A percentile compares a stretch with the other conserved stretches of the same genome.
Conservation (phyloP, 192 early-diverging fungal species). For the Funneliformis geosporum region DNA sequence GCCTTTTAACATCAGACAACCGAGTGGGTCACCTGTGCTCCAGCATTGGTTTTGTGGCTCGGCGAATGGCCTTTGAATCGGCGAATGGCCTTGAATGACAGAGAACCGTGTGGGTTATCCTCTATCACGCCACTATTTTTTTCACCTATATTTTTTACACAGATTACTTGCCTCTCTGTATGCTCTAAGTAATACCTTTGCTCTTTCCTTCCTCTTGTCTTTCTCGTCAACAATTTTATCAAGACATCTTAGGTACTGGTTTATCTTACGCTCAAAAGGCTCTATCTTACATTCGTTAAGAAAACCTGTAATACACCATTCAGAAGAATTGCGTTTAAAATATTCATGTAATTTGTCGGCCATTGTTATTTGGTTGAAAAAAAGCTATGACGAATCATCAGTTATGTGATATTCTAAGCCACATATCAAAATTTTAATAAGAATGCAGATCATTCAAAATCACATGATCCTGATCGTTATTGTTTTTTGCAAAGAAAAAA, state of each 20-base stretch:
- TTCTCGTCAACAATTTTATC: not conserved
- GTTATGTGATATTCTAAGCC: too few relatives aligned
- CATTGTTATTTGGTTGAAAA: too few relatives aligned
- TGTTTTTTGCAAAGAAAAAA: too few relatives aligned
- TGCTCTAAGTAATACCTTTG: not conserved
- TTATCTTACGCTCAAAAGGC: not conserved
- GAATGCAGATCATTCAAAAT: too few relatives aligned
- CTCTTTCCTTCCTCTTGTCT: conserved; percentile 1
- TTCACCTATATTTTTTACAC: not conserved
- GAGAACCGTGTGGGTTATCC: too few relatives aligned
- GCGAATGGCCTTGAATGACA: too few relatives aligned
- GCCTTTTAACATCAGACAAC: not conserved
- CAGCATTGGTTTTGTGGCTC: not conserved
- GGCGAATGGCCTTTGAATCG: too few relatives aligned
- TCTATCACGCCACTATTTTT: not conserved
- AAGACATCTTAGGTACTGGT: not conserved
- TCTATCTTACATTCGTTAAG: not conserved
- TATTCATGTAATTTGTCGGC: not conserved
- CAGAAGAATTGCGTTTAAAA: not conserved
- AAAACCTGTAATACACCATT: conserved; percentile 4
- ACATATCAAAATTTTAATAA: too few relatives aligned
- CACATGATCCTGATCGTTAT: too few relatives aligned
- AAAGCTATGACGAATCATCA: too few relatives aligned
- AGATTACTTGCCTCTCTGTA: not conserved
- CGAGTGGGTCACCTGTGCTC: not conserved